phyloP scores from a whole-genome alignment of 2,329 filamentous ascomycete genomes.

The Amphichorda felina region DNA sequence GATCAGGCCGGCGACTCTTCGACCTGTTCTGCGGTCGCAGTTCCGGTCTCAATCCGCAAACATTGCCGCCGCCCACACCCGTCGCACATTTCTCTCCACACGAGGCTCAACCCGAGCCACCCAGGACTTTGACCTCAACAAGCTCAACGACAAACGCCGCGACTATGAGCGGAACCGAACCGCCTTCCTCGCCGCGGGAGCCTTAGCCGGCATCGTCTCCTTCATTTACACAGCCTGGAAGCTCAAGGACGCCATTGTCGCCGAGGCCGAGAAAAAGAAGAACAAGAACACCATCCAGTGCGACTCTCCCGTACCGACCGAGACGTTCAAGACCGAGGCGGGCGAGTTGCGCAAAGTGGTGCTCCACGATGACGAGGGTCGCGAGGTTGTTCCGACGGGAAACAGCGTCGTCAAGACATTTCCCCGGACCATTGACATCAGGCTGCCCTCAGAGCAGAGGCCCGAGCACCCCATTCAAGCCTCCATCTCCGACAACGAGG shows the following conservation, averaged over 20 bases:
- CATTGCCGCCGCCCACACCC: no score
- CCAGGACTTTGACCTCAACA: conserved; percentile 37
- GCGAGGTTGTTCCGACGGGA: conserved; percentile 69
- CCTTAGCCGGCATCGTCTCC: conserved; percentile 35
- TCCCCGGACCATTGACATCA: conserved; percentile 58
- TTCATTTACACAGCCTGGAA: conserved; percentile 40
- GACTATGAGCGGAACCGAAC: conserved; percentile 39
- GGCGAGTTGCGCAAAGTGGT: conserved; percentile 44
- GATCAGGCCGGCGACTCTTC: conserved; percentile 14
- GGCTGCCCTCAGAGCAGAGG: conserved; percentile 21
- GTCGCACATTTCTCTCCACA: conserved; percentile 16
- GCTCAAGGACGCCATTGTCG: conserved; percentile 28
- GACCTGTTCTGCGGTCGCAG: conserved; percentile 11
- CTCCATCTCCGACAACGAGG: conserved; percentile 26
- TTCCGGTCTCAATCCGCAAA: no score
- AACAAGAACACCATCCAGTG: conserved; percentile 18
- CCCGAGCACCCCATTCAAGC: conserved; percentile 19
- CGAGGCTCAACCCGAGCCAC: conserved; percentile 20
- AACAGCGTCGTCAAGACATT: conserved; percentile 72
- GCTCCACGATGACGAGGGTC: conserved; percentile 54
- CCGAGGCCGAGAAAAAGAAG: conserved; percentile 18
- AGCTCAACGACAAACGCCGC: conserved; percentile 30
- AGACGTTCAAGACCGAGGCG: conserved; percentile 34
- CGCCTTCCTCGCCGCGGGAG: conserved; percentile 38
- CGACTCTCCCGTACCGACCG: conserved; percentile 24